Evolutionary conservation across 2,329 filamentous ascomycete genomes (phyloP).

Genomic region (Alternaria gaisen): DNA sequence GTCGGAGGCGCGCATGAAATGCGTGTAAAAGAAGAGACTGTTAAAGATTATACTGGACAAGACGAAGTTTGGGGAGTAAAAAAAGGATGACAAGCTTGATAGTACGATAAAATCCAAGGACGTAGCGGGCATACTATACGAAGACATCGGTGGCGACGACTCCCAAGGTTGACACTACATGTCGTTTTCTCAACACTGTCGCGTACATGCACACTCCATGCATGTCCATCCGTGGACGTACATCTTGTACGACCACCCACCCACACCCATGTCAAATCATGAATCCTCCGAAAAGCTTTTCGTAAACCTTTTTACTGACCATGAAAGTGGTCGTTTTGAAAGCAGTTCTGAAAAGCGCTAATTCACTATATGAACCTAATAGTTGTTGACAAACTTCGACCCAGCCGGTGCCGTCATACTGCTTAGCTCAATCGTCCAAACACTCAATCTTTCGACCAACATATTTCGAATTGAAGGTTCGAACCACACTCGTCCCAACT

Average conservation of each 20-base stretch:
- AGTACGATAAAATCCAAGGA: too few species aligned
- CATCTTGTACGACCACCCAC: background rate
- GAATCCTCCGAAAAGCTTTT: background rate
- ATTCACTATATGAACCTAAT: background rate
- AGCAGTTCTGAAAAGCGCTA: background rate
- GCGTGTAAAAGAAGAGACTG: too few species aligned
- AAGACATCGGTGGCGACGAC: too few species aligned
- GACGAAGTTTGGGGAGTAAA: too few species aligned
- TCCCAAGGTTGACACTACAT: too few species aligned
- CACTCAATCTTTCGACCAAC: background rate
- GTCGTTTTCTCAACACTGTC: too few species aligned
- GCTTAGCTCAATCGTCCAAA: background rate
- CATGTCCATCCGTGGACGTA: too few species aligned
- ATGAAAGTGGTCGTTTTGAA: background rate
- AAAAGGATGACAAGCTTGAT: too few species aligned
- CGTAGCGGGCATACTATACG: too few species aligned
- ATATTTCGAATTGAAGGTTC: background rate
- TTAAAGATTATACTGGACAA: background rate
- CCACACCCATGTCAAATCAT: too few species aligned
- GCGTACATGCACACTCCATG: too few species aligned
- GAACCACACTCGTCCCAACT: background rate
- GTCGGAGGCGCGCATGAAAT: too few species aligned
- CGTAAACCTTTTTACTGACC: background rate
- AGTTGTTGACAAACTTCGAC: background rate
- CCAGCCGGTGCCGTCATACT: background rate